These are phyloP conservation scores for Mortierella sp. DNA, from an alignment of 371 early-diverging fungal genomes.

Conservation along the genomic window DNA sequence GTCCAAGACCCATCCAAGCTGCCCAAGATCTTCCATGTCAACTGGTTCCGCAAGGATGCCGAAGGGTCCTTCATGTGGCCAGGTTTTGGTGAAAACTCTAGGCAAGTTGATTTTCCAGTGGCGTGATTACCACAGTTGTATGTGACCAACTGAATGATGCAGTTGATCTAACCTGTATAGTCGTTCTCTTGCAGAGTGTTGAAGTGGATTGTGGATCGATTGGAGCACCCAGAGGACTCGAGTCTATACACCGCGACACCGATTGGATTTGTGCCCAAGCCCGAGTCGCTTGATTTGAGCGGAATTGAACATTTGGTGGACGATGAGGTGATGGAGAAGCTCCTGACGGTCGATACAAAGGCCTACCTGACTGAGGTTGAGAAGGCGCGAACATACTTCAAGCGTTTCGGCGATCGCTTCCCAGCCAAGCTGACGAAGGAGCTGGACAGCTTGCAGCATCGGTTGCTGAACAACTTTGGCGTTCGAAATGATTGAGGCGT, in stretches of 20 bases:
- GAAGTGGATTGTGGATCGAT: slow-evolving; percentile 59
- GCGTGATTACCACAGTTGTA: background rate
- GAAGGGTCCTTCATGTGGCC: slow-evolving; percentile 58
- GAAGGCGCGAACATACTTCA: slow-evolving; percentile 56
- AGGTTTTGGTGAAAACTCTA: slow-evolving; percentile 57
- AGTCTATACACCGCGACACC: slow-evolving; percentile 52
- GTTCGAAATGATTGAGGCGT: slow-evolving; percentile 5
- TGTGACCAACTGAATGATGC: background rate
- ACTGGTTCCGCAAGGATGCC: slow-evolving; percentile 59
- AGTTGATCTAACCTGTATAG: background rate
- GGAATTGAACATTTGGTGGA: slow-evolving; percentile 52
- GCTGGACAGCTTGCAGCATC: slow-evolving; percentile 53
- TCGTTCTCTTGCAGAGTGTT: slow-evolving; percentile 40
- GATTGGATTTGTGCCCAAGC: slow-evolving; percentile 57
- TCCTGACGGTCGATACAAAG: slow-evolving; percentile 46
- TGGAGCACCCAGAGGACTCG: slow-evolving; percentile 51
- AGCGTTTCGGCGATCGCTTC: slow-evolving; percentile 54
- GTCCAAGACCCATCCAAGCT: slow-evolving; percentile 48
- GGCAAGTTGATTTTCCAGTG: slow-evolving; percentile 13
- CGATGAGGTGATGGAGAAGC: slow-evolving; percentile 51
- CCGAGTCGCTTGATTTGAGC: slow-evolving; percentile 46
- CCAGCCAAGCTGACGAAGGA: slow-evolving; percentile 54
- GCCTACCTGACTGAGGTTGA: slow-evolving; percentile 52
- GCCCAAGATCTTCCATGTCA: slow-evolving; percentile 60
- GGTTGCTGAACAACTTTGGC: slow-evolving; percentile 40